phyloP scores from a whole-genome alignment of 2,329 filamentous ascomycete species.

The Pleurostoma richardsiae region DNA sequence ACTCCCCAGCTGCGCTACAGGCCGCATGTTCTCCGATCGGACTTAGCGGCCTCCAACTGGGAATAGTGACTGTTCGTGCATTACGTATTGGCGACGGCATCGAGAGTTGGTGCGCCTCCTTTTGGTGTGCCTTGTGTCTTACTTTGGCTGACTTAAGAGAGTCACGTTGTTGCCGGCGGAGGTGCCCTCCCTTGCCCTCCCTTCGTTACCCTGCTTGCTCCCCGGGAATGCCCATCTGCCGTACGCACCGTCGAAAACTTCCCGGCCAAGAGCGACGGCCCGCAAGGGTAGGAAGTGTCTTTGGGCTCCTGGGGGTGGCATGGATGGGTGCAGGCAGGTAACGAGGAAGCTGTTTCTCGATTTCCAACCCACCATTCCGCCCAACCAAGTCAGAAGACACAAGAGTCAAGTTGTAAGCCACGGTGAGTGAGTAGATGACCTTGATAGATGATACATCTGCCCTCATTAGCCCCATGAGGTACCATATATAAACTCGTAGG shows the following conservation, averaged over 20 bases:
- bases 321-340: conserved; percentile 3
- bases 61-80: neutral
- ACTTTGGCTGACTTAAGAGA: conserved; percentile 13
- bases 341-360: conserved; percentile 6
- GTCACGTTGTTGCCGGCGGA: conserved; percentile 19
- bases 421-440: conserved; percentile 7
- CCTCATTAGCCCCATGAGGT: no score
- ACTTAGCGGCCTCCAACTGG: no score
- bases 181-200: conserved; percentile 11
- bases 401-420: conserved; percentile 1
- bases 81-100: conserved; percentile 1
- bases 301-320: neutral
- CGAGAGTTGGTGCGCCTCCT: neutral
- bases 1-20: no score
- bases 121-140: conserved; percentile 27
- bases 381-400: conserved; percentile 16
- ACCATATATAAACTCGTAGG: no score
- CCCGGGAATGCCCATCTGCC: conserved; percentile 14
- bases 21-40: no score
- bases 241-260: conserved; percentile 6
- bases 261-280: conserved; percentile 14
- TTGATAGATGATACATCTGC: neutral
- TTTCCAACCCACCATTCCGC: conserved; percentile 18
- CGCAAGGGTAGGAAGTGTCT: neutral
- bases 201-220: conserved; percentile 3